Base-by-base conservation (phyloP, 345 rosid species). In the Eucalyptus polybractea region DNA sequence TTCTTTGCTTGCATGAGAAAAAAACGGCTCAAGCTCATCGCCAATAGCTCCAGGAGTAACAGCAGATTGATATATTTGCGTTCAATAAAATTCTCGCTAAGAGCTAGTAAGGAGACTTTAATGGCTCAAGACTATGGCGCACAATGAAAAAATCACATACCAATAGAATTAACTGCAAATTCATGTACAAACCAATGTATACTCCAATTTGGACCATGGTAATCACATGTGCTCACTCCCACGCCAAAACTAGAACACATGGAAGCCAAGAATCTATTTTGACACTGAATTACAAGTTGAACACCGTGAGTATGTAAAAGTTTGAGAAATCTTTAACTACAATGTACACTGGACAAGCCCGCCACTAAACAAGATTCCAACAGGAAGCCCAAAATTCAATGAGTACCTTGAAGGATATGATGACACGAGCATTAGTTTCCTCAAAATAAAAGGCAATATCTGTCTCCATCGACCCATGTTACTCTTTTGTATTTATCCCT, bases 321-420 rank as follows among this genome's bases (percentile, higher is more conserved):
- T 76, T 25, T 4, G 65, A 86, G 45, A 86, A 37, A 44, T 72
- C 80, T 58, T 49, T 90, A 91, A 90, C 91, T 91, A 93, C 93
- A 91, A 89, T 87, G 51, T 76, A 90, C 49, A 90, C 27, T 27
- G 24, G 49, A 87, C 45, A 87, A 86, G 83, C 87, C 25, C n/a
- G 88, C 65, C 40, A 50, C 10, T 31, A 27, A 49, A 88, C 49
- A 45, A 51, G 87, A 90, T 40, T 86, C 50, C 80, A 42, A 81
- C 8, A 51, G 88, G 88, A 87, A 86, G 89, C 89, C 87, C 50
- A 50, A 53, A 50, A 80, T 4, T 85, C 86, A 51, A 40, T 80
- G 60, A 87, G 31, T 47, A 89, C 50, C 62, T 76, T 25, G 40
- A 90, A 88, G 85, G 80, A 56, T 14, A 40, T 44, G 17, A 27